Evolutionary conservation across 2,329 filamentous ascomycete genomes (phyloP).

Genomic region (Colletotrichum eleusines): DNA sequence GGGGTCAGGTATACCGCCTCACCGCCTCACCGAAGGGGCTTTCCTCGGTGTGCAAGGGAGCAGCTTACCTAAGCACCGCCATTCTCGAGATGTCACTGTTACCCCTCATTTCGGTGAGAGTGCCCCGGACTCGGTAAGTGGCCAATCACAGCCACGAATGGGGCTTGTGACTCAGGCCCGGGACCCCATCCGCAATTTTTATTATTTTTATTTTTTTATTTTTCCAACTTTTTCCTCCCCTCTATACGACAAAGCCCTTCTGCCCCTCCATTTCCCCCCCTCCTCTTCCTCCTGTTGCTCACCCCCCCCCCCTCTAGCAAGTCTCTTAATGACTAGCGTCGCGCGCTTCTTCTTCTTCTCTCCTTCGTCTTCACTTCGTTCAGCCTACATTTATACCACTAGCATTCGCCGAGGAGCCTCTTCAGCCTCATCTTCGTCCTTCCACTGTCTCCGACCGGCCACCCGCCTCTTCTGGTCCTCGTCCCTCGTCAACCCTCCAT

Average conservation of each 20-base stretch:
- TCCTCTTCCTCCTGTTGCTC: not conserved
- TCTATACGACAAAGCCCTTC: conserved; percentile 22
- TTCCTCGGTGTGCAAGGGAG: not conserved
- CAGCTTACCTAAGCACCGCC: not conserved
- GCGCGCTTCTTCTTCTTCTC: conserved; percentile 34
- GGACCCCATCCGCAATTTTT: conserved; percentile 30
- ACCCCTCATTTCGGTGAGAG: conserved; percentile 29
- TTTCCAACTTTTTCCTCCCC: not conserved
- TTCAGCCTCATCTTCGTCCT: conserved; percentile 8
- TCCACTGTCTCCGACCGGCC: conserved; percentile 4
- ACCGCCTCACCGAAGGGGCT: conserved; percentile 15
- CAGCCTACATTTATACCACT: conserved; percentile 15
- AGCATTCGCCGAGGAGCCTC: conserved; percentile 31
- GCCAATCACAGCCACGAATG: conserved; percentile 6
- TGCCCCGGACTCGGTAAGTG: not conserved
- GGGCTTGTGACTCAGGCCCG: conserved; percentile 30
- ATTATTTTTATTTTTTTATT: conserved; percentile 11
- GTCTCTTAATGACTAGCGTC: conserved; percentile 40
- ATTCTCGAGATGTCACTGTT: conserved; percentile 16
- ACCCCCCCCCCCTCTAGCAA: conserved; percentile 19
- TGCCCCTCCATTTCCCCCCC: not conserved
- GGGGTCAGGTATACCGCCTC: not conserved
- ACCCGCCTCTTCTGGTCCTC: conserved; percentile 23
- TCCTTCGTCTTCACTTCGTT: conserved; percentile 35
- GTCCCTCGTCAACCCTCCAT: conserved; percentile 28